Evolutionary conservation across 2,329 filamentous ascomycete genomes (phyloP), one percentile per base, ranked within the genome.

Genomic region (Exophiala alcalophila): DNA sequence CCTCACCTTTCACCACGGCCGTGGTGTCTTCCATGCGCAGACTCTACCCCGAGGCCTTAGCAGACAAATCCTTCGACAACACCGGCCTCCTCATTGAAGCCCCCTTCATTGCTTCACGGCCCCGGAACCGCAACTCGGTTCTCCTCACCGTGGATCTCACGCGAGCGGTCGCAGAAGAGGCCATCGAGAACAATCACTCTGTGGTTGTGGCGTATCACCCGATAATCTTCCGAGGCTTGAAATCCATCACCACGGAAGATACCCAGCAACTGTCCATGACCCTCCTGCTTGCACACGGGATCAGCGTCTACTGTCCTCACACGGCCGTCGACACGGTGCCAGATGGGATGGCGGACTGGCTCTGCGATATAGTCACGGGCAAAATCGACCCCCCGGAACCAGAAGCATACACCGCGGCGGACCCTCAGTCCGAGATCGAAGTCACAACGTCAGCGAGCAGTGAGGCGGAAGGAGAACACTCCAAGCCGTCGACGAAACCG

Each of bases 231-330:
- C 81, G 86, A 34, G 86, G 86, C 39, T 75, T 98, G 55, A 98
- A 96, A 68, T 84, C 86, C 52, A 72, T 98, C 61, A 94, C 87
- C 23, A 77, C 89, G 33, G 76, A 76, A 49, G 86, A 98, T 61
- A 78, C 87, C 7, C 92, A 97, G 64, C 92, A 98, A 62, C 77
- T 82, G 29, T 86, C 86, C 5, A 78, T 98, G 21, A 74, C 98
- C 3, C 78, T 83, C 30, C 77, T 98, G 9, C 85, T 84, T 32
- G 84, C 86, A 51, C 81, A 86, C 63, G 90, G 91, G 24, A 88
- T 98, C 58, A 94, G 89, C 53, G 89, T 98, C 43, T 98, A 97
- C 71, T 89, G 84, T 53, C 92, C 92, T 0, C 92, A 98, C 67
- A 98, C 92, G 0, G 91, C 92, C 10, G 80, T 97, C 29, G 92